phyloP scores from a whole-genome alignment of 805 yeast species.

The Lachancea quebecensis region DNA sequence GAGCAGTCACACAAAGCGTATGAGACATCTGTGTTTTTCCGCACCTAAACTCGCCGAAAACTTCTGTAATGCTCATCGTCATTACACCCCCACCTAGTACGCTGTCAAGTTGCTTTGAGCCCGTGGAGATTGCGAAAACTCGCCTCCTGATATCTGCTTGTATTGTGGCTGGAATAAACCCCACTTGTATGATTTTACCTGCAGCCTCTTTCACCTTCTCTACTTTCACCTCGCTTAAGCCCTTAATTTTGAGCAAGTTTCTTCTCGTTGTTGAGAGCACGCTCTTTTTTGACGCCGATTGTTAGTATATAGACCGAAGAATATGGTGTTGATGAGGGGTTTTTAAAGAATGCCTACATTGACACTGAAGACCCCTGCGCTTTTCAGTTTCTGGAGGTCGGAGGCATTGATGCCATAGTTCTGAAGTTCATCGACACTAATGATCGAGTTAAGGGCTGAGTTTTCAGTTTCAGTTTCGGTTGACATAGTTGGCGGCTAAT shows the following conservation, averaged over 20 bases:
- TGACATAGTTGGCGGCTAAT: slow-evolving; percentile 11
- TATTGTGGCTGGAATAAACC: slow-evolving; percentile 67
- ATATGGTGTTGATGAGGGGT: background rate
- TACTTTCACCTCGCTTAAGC: slow-evolving; percentile 69
- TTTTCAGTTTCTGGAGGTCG: slow-evolving; percentile 62
- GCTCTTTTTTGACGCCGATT: slow-evolving; percentile 28
- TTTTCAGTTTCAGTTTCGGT: slow-evolving; percentile 20
- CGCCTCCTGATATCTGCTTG: slow-evolving; percentile 59
- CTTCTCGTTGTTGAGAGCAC: slow-evolving; percentile 57
- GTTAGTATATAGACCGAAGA: background rate
- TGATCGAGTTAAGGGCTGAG: slow-evolving; percentile 16
- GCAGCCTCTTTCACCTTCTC: slow-evolving; percentile 73
- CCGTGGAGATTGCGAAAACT: slow-evolving; percentile 62
- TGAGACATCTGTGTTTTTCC: slow-evolving; percentile 81
- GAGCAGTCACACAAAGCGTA: slow-evolving; percentile 70
- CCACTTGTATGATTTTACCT: slow-evolving; percentile 53
- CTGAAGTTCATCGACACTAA: slow-evolving; percentile 46
- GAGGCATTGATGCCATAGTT: slow-evolving; percentile 63
- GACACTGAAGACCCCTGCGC: slow-evolving; percentile 62
- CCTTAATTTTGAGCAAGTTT: slow-evolving; percentile 57
- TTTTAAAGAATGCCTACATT: slow-evolving; percentile 41
- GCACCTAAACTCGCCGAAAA: slow-evolving; percentile 73
- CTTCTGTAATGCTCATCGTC: slow-evolving; percentile 73
- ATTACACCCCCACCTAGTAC: slow-evolving; percentile 70
- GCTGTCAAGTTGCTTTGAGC: slow-evolving; percentile 61